Percentiles rank a stretch among this genome's conserved stretches.
Conservation (phyloP, 345 rosid genomes). For the thale cress (Arabidopsis thaliana) region TAIR10.1 NC_003074.8:641501-642000, state of each 20-base stretch:
- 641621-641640: constrained; percentile 76
- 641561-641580: constrained; percentile 48
- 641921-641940: constrained; percentile 10
- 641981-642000: constrained; percentile 91
- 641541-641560: constrained; percentile 48
- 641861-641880: constrained; percentile 98
- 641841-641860: constrained; percentile 89
- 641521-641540: constrained; percentile 40
- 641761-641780: constrained; percentile 20
- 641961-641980: constrained; percentile 32
- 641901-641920: constrained; percentile 8
- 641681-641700: constrained; percentile 9
- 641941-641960: neutral
- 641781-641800: constrained; percentile 65
- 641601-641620: constrained; percentile 67
- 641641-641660: constrained; percentile 71
- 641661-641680: constrained; percentile 12
- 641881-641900: constrained; percentile 68
- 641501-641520: constrained; percentile 35
- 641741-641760: constrained; percentile 14
- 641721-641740: constrained; percentile 4
- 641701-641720: neutral
- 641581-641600: constrained; percentile 47
- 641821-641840: constrained; percentile 98
- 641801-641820: constrained; percentile 97